These are phyloP conservation scores for Neltuma alba DNA, from an alignment of 306 rosid genomes.

Conservation along the genomic window DNA sequence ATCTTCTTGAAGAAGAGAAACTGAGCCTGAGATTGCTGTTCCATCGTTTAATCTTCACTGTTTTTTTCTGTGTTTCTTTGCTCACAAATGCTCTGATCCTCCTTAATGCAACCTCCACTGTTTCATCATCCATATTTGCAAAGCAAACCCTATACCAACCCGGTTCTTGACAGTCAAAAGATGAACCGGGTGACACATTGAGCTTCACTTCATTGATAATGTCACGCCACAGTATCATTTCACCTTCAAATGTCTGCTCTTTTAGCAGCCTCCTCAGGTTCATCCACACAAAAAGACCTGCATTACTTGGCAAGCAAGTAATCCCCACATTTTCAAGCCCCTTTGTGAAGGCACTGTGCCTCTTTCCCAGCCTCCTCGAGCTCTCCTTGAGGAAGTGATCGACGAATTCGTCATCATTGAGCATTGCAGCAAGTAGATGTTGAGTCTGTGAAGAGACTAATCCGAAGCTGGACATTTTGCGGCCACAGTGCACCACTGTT, in stretches of 20 bases:
- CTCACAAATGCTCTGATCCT: constrained; percentile 66
- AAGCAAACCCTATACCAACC: constrained; percentile 98
- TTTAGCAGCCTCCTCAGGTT: constrained; percentile 58
- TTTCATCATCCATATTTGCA: constrained; percentile 81
- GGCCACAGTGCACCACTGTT: constrained; percentile 53
- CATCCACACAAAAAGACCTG: constrained; percentile 91
- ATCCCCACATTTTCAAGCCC: constrained; percentile 67
- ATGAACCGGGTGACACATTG: constrained; percentile 91
- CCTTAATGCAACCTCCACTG: constrained; percentile 60
- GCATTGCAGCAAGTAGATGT: constrained; percentile 68
- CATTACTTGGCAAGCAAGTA: constrained; percentile 66
- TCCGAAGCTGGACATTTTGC: constrained; percentile 97
- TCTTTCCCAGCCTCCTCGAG: constrained; percentile 49
- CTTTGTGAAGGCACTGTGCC: constrained; percentile 49
- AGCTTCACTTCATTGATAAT: constrained; percentile 78
- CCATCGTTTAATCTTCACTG: constrained; percentile 37
- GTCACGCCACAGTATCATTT: constrained; percentile 68
- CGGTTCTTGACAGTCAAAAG: constrained; percentile 72
- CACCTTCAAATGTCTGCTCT: constrained; percentile 61
- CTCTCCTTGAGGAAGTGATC: constrained; percentile 50
- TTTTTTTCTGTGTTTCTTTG: constrained; percentile 33
- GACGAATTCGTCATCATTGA: constrained; percentile 62
- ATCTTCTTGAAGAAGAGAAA: constrained; percentile 46
- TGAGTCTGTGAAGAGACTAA: constrained; percentile 84
- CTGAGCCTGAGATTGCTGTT: constrained; percentile 57